Conservation (phyloP, 805 yeast genomes). For the Saturnispora ahearnii region DNA sequence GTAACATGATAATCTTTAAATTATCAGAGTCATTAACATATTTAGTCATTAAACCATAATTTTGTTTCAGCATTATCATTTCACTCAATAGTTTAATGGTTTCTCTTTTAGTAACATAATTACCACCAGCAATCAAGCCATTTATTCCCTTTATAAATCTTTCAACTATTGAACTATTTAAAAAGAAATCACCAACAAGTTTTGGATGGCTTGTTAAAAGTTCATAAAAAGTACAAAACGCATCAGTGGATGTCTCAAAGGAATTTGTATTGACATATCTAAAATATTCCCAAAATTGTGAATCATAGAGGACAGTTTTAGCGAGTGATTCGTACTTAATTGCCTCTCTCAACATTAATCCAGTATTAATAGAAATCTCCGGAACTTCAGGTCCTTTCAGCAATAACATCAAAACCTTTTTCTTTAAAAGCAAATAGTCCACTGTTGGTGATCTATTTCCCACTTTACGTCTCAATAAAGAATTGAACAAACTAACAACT, state of each 20-base stretch:
- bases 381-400: constrained; percentile 65
- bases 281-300: constrained; percentile 74
- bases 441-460: constrained; percentile 79
- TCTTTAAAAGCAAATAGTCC: constrained; percentile 64
- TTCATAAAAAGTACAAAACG: constrained; percentile 69
- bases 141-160: constrained; percentile 57
- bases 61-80: constrained; percentile 60
- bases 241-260: constrained; percentile 87
- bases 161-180: constrained; percentile 35
- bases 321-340: constrained; percentile 68
- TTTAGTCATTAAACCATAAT: constrained; percentile 60
- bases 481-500: constrained; percentile 61
- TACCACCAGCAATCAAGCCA: constrained; percentile 60
- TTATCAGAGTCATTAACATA: constrained; percentile 79
- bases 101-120: constrained; percentile 90
- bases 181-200: constrained; percentile 63
- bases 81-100: constrained; percentile 68
- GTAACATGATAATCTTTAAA: constrained; percentile 75
- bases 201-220: constrained; percentile 61
- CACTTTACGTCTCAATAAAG: constrained; percentile 67
- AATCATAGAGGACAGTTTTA: constrained; percentile 47
- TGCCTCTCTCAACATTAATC: constrained; percentile 77
- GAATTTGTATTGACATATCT: constrained; percentile 64
- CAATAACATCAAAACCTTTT: constrained; percentile 53
- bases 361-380: constrained; percentile 65